These are phyloP conservation scores for Taxawa tesnikishii DNA, from an alignment of 2,329 filamentous ascomycete genomes.

Conservation along the genomic window DNA sequence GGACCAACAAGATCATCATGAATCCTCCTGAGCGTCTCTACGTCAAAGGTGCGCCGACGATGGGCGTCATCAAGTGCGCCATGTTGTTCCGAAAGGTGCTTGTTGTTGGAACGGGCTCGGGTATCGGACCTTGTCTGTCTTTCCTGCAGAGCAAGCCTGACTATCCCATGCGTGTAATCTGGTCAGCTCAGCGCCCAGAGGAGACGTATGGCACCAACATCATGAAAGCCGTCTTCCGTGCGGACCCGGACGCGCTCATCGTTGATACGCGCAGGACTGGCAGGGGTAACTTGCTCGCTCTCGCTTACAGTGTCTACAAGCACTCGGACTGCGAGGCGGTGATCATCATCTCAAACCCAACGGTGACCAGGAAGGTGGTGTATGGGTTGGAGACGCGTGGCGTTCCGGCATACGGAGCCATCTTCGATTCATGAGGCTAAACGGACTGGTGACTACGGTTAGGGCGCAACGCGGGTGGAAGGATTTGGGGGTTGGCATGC, in stretches of 20 bases:
- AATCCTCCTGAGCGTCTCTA: conserved; percentile 50
- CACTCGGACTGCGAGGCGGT: conserved; percentile 50
- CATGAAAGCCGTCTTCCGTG: conserved; percentile 40
- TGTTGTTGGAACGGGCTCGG: conserved; percentile 59
- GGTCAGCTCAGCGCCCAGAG: conserved; percentile 52
- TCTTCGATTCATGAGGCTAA: conserved; percentile 55
- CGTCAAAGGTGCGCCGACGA: conserved; percentile 55
- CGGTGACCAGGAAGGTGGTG: conserved; percentile 55
- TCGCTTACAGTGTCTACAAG: conserved; percentile 38
- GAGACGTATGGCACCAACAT: conserved; percentile 50
- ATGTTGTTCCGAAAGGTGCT: conserved; percentile 54
- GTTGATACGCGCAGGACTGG: conserved; percentile 52
- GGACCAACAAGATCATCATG: conserved; percentile 54
- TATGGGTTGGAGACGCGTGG: conserved; percentile 55
- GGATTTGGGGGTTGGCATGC: too few species aligned
- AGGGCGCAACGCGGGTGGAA: too few species aligned
- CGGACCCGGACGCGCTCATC: conserved; percentile 52
- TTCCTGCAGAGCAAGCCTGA: conserved; percentile 40
- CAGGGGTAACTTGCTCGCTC: conserved; percentile 47
- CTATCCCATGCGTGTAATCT: conserved; percentile 49
- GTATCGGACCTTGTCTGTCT: conserved; percentile 57
- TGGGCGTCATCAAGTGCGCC: conserved; percentile 55
- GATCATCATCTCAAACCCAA: conserved; percentile 60
- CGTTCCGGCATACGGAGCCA: conserved; percentile 57
- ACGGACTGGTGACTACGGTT: too few species aligned